Percentiles rank a stretch among this genome's conserved stretches.
Evolutionary conservation across 2,329 filamentous ascomycete genomes (phyloP).

Genomic region (Penicillium crustosum): DNA sequence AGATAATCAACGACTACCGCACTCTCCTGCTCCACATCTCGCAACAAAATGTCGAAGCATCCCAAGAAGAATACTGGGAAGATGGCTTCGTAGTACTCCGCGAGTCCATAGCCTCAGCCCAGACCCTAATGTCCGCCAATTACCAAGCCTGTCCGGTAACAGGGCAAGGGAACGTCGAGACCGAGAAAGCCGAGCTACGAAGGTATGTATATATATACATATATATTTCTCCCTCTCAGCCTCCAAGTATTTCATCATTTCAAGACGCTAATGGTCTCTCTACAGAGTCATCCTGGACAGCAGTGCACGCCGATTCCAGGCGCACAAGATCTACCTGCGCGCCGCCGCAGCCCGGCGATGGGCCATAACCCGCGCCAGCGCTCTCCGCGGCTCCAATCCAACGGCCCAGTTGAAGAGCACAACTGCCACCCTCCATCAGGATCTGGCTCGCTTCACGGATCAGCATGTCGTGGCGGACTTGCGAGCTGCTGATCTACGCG

Average conservation of each 20-base stretch:
- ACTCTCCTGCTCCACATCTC: slow-evolving; percentile 60
- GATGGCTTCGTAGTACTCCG: slow-evolving; percentile 60
- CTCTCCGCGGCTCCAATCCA: slow-evolving; percentile 53
- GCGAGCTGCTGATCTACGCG: slow-evolving; percentile 54
- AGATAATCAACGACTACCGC: slow-evolving; percentile 65
- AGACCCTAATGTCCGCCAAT: slow-evolving; percentile 54
- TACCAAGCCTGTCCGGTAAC: slow-evolving; percentile 49
- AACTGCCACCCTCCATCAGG: slow-evolving; percentile 49
- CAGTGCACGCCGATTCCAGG: slow-evolving; percentile 60
- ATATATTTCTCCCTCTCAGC: neutral
- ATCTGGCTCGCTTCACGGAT: slow-evolving; percentile 58
- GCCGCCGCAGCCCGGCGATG: slow-evolving; percentile 60
- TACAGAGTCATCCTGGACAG: slow-evolving; percentile 61
- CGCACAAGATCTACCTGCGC: slow-evolving; percentile 61
- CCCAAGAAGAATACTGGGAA: slow-evolving; percentile 57
- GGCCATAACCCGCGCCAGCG: slow-evolving; percentile 54
- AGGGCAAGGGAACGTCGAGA: slow-evolving; percentile 50
- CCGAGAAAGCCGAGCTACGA: slow-evolving; percentile 57
- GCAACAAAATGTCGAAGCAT: slow-evolving; percentile 52
- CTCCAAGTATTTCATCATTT: neutral
- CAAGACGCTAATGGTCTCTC: slow-evolving; percentile 13
- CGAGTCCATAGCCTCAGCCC: slow-evolving; percentile 56
- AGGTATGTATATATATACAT: slow-evolving; percentile 50
- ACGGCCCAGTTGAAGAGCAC: slow-evolving; percentile 51
- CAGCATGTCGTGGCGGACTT: slow-evolving; percentile 57